Evolutionary conservation across 164 flowering plant species (phyloP), one percentile per base, ranked within the genome.

Genomic region (Vitis rupestris): DNA sequence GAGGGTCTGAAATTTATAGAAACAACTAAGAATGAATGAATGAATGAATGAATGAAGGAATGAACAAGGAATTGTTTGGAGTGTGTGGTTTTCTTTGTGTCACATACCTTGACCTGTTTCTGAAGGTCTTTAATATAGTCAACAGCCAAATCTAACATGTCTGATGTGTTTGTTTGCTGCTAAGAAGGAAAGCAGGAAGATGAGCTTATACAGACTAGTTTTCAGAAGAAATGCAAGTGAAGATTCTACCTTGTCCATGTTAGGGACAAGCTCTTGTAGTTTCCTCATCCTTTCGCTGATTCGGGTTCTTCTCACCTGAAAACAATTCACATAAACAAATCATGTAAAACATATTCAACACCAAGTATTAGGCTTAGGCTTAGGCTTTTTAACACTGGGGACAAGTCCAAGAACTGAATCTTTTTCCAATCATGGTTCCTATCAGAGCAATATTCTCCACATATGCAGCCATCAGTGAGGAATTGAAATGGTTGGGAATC

Each of bases 141-240:
- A 30, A 93, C 97, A 2, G 99, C 98, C 80, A 91, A 85, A 72
- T 95, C 98, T 73, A 95, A 68, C 99, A 95, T 95, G 78, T 95
- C 99, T 15, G 98, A 81, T 2, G 97, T 95, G 88, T 87, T 95
- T 50, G 97, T 93, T 95, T 95, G 99, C 98, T 94, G 92, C 74
- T 71, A 66, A 70, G 0, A 65, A 51, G 65, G 11, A 9, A 69
- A 44, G 50, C 51, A 9, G 27, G 27, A 23, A 53, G 56, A 11
- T 27, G 23, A 68, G 63, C 44, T 6, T 17, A 2, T 14, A 57
- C 11, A 62, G 13, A 60, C n/a, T 49, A n/a, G 11, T 44, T 60
- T 64, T 31, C 11, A 27, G 19, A 19, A 49, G 59, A 57, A 67
- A 15, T 4, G 44, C 30, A 15, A 48, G 61, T 52, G 53, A 59